A percentile compares a stretch with the other conserved stretches of the same genome.
Evolutionary conservation across 352 stramenopile genomes (phyloP).

Genomic region (Globisporangium recalcitrans): DNA sequence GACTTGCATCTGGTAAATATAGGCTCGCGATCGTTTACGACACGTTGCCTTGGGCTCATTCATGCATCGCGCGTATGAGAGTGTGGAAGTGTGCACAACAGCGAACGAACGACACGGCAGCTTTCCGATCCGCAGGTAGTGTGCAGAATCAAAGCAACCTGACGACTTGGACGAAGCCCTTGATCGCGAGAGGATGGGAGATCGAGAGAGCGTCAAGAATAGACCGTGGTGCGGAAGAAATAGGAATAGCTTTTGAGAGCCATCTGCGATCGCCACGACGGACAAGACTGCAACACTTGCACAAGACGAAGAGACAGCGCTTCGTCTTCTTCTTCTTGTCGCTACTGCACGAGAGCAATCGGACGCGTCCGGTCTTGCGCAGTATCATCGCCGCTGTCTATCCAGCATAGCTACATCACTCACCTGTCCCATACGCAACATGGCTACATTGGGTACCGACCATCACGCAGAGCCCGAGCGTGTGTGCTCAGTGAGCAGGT

Average conservation of each 20-base stretch:
- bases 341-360: not conserved
- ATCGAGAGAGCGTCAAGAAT: not conserved
- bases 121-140: too few relatives aligned
- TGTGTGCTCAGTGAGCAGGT: too few relatives aligned
- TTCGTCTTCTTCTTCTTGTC: not conserved
- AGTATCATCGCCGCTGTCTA: not conserved
- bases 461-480: not conserved
- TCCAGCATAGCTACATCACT: conserved; percentile 1
- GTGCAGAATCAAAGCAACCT: too few relatives aligned
- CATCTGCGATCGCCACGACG: not conserved
- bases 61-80: too few relatives aligned
- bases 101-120: not conserved
- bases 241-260: not conserved
- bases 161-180: not conserved
- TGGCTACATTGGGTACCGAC: not conserved
- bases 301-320: not conserved
- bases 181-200: not conserved
- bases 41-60: not conserved
- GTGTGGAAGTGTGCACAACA: too few relatives aligned
- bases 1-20: conserved; percentile 12
- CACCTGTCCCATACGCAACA: not conserved
- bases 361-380: not conserved
- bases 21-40: not conserved
- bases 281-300: not conserved
- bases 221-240: not conserved